Evolutionary conservation across 768 basidiomycete species (phyloP).

Genomic region (Calocybe gangraenosa): DNA sequence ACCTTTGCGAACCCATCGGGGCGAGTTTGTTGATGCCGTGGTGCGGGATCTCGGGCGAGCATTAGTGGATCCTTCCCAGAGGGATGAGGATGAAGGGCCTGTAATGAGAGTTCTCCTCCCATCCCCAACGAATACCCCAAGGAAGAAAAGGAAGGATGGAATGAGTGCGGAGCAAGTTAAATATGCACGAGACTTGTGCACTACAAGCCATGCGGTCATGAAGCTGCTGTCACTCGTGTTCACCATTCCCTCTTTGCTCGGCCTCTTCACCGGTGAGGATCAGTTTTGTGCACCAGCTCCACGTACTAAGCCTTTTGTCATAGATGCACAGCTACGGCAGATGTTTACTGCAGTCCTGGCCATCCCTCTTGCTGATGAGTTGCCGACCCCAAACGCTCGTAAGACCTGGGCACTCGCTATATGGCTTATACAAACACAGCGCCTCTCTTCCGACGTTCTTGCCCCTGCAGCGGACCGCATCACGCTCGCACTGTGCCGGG

Average conservation of each 20-base stretch:
- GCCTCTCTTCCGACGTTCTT: constrained; percentile 60
- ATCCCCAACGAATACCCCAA: constrained; percentile 66
- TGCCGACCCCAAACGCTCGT: constrained; percentile 82
- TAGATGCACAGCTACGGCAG: constrained; percentile 55
- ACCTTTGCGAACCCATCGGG: constrained; percentile 54
- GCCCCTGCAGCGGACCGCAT: constrained; percentile 63
- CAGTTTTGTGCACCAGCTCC: constrained; percentile 13
- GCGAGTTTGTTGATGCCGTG: constrained; percentile 52
- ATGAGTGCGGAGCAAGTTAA: constrained; percentile 77
- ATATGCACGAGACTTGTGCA: constrained; percentile 75
- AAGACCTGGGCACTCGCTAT: constrained; percentile 81
- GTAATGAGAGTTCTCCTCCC: constrained; percentile 40
- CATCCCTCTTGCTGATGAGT: constrained; percentile 62
- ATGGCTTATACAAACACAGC: constrained; percentile 68
- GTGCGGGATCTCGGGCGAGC: constrained; percentile 66
- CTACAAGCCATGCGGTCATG: constrained; percentile 66
- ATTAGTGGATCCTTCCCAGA: constrained; percentile 49
- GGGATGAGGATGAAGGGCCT: constrained; percentile 23
- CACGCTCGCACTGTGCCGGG: constrained; percentile 66
- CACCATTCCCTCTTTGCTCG: constrained; percentile 52
- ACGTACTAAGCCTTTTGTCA: constrained; percentile 2
- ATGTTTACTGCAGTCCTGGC: constrained; percentile 64
- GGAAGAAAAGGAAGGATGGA: constrained; percentile 57
- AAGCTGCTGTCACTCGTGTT: constrained; percentile 60
- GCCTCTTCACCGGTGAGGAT: constrained; percentile 58